Base-by-base conservation (phyloP, 2,329 filamentous ascomycete genomes). In the Aspergillus proliferans region DNA sequence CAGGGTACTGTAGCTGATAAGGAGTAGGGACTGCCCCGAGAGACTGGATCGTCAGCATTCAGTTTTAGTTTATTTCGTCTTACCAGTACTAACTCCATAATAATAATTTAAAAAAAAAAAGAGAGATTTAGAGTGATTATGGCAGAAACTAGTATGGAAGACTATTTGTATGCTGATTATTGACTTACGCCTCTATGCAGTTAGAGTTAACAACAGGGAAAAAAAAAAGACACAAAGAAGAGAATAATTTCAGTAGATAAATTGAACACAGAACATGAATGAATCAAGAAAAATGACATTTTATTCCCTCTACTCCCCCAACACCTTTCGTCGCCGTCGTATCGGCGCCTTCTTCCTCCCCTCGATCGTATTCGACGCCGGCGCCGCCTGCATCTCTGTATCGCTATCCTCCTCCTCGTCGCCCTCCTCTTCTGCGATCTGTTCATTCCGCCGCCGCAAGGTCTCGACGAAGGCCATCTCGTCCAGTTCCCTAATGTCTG, bases 401-500 rank as follows among this genome's bases (percentile, higher is more conserved):
- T 73, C 65, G n/a, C 65, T 69, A 40, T 70, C 67, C 21, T 58
- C 56, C 47, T 67, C 66, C 52, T 60, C 54, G 33, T 69, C 58
- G 47, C 68, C 58, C 24, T 66, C 58, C 22, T 43, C 33, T 43
- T 43, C 26, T 3, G 72, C 65, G 12, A 30, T 12, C 26, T 65
- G 69, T 39, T 70, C 66, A 19, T 58, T 55, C 47, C 66, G 21
- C 40, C 34, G 18, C 53, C 65, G 56, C 45, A 63, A 50, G 40
- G 64, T 60, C 47, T 72, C 67, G 52, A 67, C 70, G 42, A 67
- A 61, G 43, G 63, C 57, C 51, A 67, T 67, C 71, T 98, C 93
- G 64, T 98, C 90, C 45, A 97, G 76, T 60, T 95, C 87, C 40
- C 78, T 84, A 48, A 95, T 77, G 62, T 95, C 83, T 12, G 77